Evolutionary conservation across 306 rosid species (phyloP).

Genomic region (Senna siamea): DNA sequence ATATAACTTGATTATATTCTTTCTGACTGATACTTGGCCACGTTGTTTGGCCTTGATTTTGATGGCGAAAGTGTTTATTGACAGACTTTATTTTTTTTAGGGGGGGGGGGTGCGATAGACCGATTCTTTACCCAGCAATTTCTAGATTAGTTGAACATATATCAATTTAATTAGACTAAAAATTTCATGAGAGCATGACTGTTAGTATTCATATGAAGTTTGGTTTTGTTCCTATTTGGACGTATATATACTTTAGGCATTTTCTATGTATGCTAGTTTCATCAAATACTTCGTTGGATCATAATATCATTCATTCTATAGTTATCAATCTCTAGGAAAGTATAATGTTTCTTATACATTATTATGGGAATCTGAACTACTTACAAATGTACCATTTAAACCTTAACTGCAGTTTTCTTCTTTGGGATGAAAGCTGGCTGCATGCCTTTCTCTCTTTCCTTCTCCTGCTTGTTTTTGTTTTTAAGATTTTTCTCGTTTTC

Average conservation of each 20-base stretch:
- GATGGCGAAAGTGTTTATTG: not conserved
- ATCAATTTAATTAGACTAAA: not conserved
- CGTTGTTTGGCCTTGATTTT: slow-evolving; percentile 1
- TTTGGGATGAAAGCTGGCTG: slow-evolving; percentile 4
- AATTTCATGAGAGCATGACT: not conserved
- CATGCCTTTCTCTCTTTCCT: slow-evolving; percentile 5
- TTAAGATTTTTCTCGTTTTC: not conserved
- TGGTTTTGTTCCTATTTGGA: not conserved
- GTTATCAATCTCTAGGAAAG: not conserved
- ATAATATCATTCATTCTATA: not conserved
- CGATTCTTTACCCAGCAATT: slow-evolving; percentile 5
- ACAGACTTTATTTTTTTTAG: not conserved
- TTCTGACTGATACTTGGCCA: not conserved
- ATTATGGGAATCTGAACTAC: not conserved
- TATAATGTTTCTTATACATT: not conserved
- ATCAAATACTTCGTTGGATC: slow-evolving; percentile 16
- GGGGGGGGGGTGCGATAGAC: not conserved
- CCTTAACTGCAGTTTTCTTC: not conserved
- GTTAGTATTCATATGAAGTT: slow-evolving; percentile 7
- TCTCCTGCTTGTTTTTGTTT: not conserved
- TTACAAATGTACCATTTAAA: not conserved
- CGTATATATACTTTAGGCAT: not conserved
- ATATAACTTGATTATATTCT: not conserved
- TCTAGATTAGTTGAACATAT: not conserved
- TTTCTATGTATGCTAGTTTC: not conserved